Conservation (phyloP, 2,329 filamentous ascomycete genomes). For the Xylaria sp. region DNA sequence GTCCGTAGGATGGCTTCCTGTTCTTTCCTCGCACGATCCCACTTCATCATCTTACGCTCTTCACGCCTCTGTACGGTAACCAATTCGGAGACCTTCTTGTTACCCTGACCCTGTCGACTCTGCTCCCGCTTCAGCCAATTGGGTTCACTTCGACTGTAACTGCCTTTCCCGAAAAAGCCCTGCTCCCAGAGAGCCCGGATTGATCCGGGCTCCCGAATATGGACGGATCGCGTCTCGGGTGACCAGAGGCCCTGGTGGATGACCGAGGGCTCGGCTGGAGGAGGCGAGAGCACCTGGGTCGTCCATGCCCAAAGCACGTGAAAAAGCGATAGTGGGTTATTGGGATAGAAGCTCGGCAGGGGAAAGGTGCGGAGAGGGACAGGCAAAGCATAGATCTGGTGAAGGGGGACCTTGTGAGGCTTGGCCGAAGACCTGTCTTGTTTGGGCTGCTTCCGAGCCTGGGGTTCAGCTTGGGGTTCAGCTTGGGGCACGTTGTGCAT, state of each 20-base stretch:
- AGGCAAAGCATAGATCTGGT: conserved; percentile 80
- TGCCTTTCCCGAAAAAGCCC: conserved; percentile 97
- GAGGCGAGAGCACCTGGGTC: conserved; percentile 71
- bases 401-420: conserved; percentile 49
- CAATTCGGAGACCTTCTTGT: conserved; percentile 78
- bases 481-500: conserved; percentile 27
- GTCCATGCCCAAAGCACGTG: conserved; percentile 80
- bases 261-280: conserved; percentile 66
- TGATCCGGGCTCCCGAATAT: conserved; percentile 77
- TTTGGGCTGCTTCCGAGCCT: neutral
- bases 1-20: conserved; percentile 81
- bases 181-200: conserved; percentile 90
- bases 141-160: conserved; percentile 89
- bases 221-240: conserved; percentile 78
- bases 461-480: conserved; percentile 4
- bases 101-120: conserved; percentile 68
- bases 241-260: conserved; percentile 80
- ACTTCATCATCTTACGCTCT: conserved; percentile 83
- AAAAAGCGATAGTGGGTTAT: conserved; percentile 87
- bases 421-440: conserved; percentile 3
- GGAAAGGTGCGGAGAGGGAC: conserved; percentile 82
- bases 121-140: conserved; percentile 89
- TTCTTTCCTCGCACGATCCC: conserved; percentile 88
- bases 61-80: conserved; percentile 76
- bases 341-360: conserved; percentile 85